phyloP scores from a whole-genome alignment of 139 green algal genomes.

The Picochlorum sp. region DNA sequence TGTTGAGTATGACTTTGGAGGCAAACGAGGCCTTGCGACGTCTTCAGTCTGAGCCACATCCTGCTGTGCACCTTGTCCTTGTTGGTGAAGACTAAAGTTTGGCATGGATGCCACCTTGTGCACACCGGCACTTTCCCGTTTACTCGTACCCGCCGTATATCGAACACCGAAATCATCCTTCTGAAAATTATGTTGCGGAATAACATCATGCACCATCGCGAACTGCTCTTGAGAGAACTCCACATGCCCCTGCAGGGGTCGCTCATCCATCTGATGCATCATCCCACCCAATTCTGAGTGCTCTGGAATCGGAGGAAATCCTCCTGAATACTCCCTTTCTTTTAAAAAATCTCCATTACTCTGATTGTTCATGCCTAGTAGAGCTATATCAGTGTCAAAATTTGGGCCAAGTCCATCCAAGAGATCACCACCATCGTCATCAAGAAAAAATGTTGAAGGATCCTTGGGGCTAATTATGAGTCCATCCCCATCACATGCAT shows the following conservation, averaged over 20 bases:
- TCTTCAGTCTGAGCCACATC: neutral
- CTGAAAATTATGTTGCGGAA: neutral
- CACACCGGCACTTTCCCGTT: neutral
- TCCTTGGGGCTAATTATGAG: neutral
- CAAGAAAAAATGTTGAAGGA: neutral
- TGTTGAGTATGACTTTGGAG: conserved; percentile 17
- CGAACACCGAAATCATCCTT: neutral
- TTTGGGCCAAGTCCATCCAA: neutral
- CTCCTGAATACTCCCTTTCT: neutral
- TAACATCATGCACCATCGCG: neutral
- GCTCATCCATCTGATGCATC: too few species aligned
- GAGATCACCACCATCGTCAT: neutral
- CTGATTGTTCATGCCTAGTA: too few species aligned
- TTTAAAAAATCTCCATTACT: neutral
- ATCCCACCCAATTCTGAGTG: neutral
- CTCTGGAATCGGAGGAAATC: conserved; percentile 2
- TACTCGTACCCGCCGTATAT: neutral
- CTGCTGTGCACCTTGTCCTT: neutral
- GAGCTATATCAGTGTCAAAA: too few species aligned
- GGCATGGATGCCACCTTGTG: neutral
- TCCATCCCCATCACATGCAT: conserved; percentile 1
- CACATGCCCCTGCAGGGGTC: too few species aligned
- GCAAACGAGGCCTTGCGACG: neutral
- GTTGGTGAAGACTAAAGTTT: neutral
- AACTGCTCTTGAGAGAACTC: neutral